Conservation (phyloP, 495 filamentous ascomycete genomes). For the Diplogelasinospora grovesii region DNA sequence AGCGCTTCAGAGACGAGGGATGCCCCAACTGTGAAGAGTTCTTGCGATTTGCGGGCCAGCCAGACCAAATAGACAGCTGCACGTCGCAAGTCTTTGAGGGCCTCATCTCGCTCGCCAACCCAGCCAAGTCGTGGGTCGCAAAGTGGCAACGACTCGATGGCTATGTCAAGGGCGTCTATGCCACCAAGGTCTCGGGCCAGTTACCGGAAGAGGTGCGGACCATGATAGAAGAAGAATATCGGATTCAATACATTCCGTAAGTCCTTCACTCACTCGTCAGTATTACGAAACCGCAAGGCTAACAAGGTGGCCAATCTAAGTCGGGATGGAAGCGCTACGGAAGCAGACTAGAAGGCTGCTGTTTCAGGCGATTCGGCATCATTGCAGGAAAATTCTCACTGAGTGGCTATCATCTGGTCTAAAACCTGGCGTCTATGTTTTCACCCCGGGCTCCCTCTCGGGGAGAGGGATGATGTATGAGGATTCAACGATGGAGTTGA, state of each 20-base stretch:
- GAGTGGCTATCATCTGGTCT: too few species aligned
- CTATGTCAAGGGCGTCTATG: slow-evolving; percentile 83
- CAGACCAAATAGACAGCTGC: slow-evolving; percentile 80
- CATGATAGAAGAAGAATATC: slow-evolving; percentile 58
- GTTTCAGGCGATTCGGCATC: too few species aligned
- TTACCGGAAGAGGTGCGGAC: slow-evolving; percentile 57
- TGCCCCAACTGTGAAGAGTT: slow-evolving; percentile 96
- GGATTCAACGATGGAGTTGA: too few species aligned
- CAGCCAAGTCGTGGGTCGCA: slow-evolving; percentile 78
- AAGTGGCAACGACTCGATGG: slow-evolving; percentile 88
- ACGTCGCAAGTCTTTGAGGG: slow-evolving; percentile 94
- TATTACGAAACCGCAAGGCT: not conserved
- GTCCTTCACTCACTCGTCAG: slow-evolving; percentile 11
- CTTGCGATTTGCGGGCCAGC: slow-evolving; percentile 69
- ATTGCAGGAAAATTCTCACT: too few species aligned
- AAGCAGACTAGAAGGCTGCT: slow-evolving; percentile 29
- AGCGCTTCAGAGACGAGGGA: slow-evolving; percentile 77
- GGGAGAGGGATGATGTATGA: too few species aligned
- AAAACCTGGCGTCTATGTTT: too few species aligned
- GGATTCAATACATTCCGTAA: slow-evolving; percentile 64
- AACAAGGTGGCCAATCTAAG: slow-evolving; percentile 21
- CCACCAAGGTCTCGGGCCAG: slow-evolving; percentile 79
- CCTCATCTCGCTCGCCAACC: slow-evolving; percentile 72
- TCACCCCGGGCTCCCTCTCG: too few species aligned
- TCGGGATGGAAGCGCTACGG: slow-evolving; percentile 45